phyloP scores from a whole-genome alignment of 495 filamentous ascomycete species.

The Podospora didyma region DNA sequence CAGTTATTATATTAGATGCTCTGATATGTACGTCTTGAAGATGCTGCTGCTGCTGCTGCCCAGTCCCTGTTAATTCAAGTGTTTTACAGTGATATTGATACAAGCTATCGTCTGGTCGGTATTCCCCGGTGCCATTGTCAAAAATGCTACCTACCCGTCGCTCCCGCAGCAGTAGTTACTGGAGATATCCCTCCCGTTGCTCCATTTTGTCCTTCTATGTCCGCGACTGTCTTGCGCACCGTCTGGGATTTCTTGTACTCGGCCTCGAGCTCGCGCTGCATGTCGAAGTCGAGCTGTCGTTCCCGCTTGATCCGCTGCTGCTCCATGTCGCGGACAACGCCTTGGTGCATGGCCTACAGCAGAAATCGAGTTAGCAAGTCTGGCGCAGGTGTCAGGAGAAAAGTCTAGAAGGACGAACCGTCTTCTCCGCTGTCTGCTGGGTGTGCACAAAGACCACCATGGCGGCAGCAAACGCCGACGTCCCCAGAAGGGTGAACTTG shows the following conservation, averaged over 20 bases:
- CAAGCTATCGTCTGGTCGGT: background rate
- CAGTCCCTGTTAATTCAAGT: background rate
- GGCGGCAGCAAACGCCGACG: constrained; percentile 66
- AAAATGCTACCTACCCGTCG: constrained; percentile 11
- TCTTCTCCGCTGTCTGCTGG: constrained; percentile 80
- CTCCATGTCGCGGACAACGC: constrained; percentile 91
- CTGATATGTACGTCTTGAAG: no score
- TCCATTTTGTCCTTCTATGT: constrained; percentile 4
- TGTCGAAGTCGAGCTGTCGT: constrained; percentile 87
- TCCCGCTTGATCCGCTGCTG: constrained; percentile 85
- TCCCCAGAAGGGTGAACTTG: constrained; percentile 77
- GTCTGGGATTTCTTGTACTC: constrained; percentile 86
- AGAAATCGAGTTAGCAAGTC: background rate
- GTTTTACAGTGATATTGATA: background rate
- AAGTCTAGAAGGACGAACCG: constrained; percentile 48
- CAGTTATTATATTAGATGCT: no score
- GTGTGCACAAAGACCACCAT: constrained; percentile 87
- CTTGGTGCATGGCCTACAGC: constrained; percentile 85
- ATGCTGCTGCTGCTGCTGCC: no score
- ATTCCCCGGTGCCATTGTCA: background rate
- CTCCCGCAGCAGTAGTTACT: no score
- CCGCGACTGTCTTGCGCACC: constrained; percentile 37
- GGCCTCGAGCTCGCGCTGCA: constrained; percentile 79
- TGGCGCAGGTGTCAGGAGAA: background rate
- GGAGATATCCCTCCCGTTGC: background rate